Conservation (phyloP, 257 asterid species). For the Henckelia pumila region DNA sequence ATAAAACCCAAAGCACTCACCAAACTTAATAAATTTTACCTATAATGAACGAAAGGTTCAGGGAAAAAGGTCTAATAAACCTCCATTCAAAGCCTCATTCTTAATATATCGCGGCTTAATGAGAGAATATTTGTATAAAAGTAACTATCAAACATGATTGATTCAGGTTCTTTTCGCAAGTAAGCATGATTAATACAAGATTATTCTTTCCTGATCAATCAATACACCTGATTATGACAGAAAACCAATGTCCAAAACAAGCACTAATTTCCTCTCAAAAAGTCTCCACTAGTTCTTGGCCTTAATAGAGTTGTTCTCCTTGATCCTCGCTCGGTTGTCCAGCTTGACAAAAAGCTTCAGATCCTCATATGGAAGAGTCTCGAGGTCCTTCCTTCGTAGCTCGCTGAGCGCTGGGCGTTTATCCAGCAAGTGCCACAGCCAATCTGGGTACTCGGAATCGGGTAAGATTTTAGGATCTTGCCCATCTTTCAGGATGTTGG, state of each 20-base stretch:
- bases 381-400: slow-evolving; percentile 61
- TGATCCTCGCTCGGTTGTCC: slow-evolving; percentile 90
- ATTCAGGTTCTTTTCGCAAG: neutral
- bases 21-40: too few relatives aligned
- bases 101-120: too few relatives aligned
- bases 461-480: slow-evolving; percentile 82
- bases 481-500: slow-evolving; percentile 82
- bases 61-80: too few relatives aligned
- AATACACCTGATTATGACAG: neutral
- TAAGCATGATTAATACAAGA: neutral
- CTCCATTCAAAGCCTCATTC: too few relatives aligned
- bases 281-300: slow-evolving; percentile 48
- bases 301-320: slow-evolving; percentile 73
- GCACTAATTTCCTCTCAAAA: neutral
- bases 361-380: slow-evolving; percentile 68
- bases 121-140: too few relatives aligned
- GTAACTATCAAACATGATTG: too few relatives aligned
- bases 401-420: slow-evolving; percentile 81
- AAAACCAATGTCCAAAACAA: slow-evolving; percentile 12
- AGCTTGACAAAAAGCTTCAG: slow-evolving; percentile 86
- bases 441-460: slow-evolving; percentile 82
- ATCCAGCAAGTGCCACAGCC: slow-evolving; percentile 83
- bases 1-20: too few relatives aligned
- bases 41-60: too few relatives aligned
- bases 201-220: neutral